Evolutionary conservation across 2,329 filamentous ascomycete genomes (phyloP).

Genomic region (Ophiostoma sp.): DNA sequence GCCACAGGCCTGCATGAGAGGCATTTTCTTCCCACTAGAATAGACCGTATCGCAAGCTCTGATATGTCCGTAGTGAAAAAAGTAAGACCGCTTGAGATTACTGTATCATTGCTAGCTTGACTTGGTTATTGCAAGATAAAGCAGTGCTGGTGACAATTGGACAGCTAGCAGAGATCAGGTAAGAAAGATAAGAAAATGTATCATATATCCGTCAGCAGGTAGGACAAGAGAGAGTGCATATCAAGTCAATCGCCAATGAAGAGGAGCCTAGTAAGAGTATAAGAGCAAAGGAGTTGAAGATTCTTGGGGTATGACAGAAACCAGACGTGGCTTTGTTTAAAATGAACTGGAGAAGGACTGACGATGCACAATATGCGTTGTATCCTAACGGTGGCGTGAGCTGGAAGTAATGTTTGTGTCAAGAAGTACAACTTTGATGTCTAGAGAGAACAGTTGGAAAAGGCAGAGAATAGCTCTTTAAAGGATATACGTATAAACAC

Average conservation of each 20-base stretch:
- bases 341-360: not conserved
- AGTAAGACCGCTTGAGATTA: slow-evolving; percentile 1
- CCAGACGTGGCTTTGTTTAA: not conserved
- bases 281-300: not conserved
- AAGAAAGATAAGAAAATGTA: not conserved
- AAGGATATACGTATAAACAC: too few species aligned
- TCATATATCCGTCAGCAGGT: not conserved
- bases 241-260: not conserved
- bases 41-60: not conserved
- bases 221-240: not conserved
- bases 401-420: not conserved
- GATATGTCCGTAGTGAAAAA: not conserved
- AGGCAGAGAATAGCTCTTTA: too few species aligned
- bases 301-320: not conserved
- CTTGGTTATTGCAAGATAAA: not conserved
- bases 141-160: not conserved
- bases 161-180: not conserved
- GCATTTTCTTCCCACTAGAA: not conserved
- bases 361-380: not conserved
- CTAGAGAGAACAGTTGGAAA: not conserved
- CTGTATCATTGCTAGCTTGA: not conserved
- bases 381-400: not conserved
- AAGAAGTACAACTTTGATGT: not conserved
- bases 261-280: too few species aligned
- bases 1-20: not conserved